Conservation (phyloP, 2,329 filamentous ascomycete genomes). For the Gyromitra esculenta region DNA sequence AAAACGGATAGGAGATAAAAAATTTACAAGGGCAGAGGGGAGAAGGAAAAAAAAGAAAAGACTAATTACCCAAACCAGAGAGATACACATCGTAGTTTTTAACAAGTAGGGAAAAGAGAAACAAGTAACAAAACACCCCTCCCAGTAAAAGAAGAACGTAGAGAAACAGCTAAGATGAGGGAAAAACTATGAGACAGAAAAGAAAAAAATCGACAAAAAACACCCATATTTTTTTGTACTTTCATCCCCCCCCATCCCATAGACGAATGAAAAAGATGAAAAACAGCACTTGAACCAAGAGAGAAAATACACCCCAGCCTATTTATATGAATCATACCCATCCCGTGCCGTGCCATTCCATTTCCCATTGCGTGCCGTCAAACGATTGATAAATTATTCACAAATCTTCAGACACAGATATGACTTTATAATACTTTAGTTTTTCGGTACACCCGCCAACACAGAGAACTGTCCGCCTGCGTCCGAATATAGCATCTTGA, state of each 20-base stretch:
- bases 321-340: slow-evolving; percentile 17
- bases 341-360: not conserved
- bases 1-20: not conserved
- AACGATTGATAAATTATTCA: slow-evolving; percentile 15
- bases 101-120: not conserved
- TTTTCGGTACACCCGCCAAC: slow-evolving; percentile 63
- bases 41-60: slow-evolving; percentile 18
- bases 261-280: slow-evolving; percentile 15
- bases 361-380: not conserved
- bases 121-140: slow-evolving; percentile 31
- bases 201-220: slow-evolving; percentile 20
- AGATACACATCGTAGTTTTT: slow-evolving; percentile 41
- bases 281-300: not conserved
- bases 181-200: slow-evolving; percentile 42
- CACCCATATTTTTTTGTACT: slow-evolving; percentile 34
- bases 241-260: slow-evolving; percentile 22
- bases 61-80: slow-evolving; percentile 54
- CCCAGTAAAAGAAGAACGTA: slow-evolving; percentile 6
- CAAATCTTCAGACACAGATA: not conserved
- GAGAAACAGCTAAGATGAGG: slow-evolving; percentile 14
- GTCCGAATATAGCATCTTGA: slow-evolving; percentile 79
- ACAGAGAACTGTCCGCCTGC: slow-evolving; percentile 87
- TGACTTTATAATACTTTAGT: slow-evolving; percentile 14
- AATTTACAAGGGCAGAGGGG: not conserved
- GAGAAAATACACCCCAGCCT: slow-evolving; percentile 16